Evolutionary conservation across 208 protist species (phyloP).

Genomic region (Acanthamoeba healyi): DNA sequence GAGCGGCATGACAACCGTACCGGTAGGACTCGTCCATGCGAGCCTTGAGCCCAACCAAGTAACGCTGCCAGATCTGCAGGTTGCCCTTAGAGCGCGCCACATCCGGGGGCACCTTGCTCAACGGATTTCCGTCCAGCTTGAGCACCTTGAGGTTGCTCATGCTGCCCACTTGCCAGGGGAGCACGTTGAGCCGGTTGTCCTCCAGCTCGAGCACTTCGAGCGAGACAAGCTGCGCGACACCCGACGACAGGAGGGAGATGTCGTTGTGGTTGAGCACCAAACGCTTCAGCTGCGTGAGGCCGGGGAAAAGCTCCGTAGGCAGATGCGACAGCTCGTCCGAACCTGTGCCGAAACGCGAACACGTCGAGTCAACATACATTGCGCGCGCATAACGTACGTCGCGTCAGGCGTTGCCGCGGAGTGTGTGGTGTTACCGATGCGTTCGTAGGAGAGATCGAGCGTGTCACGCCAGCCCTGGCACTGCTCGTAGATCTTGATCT

Average conservation of each 20-base stretch:
- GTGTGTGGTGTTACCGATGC: slow-evolving; percentile 62
- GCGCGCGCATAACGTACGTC: no score
- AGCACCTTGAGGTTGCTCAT: slow-evolving; percentile 30
- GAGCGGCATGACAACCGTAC: no score
- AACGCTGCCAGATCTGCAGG: slow-evolving; percentile 7
- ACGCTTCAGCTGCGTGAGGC: slow-evolving; percentile 17
- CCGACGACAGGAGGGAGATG: slow-evolving; percentile 61
- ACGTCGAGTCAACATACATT: no score
- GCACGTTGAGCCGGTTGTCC: slow-evolving; percentile 59
- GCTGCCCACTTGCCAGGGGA: slow-evolving; percentile 62
- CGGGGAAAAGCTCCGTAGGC: slow-evolving; percentile 51
- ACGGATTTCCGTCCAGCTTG: slow-evolving; percentile 64
- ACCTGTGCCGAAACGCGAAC: neutral
- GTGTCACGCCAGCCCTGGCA: slow-evolving; percentile 52
- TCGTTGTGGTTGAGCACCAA: slow-evolving; percentile 67
- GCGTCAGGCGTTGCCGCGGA: no score
- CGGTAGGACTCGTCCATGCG: slow-evolving; percentile 73
- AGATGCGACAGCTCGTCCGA: slow-evolving; percentile 34
- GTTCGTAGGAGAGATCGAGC: slow-evolving; percentile 53
- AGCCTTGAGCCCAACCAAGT: slow-evolving; percentile 34
- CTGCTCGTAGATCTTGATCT: slow-evolving; percentile 68
- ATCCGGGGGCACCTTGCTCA: slow-evolving; percentile 30
- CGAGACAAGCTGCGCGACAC: slow-evolving; percentile 15
- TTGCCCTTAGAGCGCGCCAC: slow-evolving; percentile 40
- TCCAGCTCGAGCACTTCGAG: slow-evolving; percentile 67